Percentiles rank a stretch among this genome's conserved stretches.
phyloP scores from a whole-genome alignment of 2,329 filamentous ascomycete species.

The Hymenoscyphus albidus region DNA sequence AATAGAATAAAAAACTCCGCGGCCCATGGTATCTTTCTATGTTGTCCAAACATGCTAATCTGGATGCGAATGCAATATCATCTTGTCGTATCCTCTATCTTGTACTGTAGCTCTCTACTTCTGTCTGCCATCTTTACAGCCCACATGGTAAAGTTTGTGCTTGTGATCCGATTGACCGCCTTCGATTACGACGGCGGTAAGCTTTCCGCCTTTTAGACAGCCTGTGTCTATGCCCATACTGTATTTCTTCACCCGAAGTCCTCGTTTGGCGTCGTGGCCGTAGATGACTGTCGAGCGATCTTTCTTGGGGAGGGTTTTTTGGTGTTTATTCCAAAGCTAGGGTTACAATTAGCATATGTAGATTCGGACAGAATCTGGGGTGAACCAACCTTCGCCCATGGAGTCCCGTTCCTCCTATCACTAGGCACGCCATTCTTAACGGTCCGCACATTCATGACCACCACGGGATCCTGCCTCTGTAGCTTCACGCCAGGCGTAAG shows the following conservation, averaged over 20 bases:
- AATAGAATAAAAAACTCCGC: background rate
- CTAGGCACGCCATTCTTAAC: conserved; percentile 32
- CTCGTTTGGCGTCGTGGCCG: conserved; percentile 76
- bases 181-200: conserved; percentile 76
- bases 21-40: conserved; percentile 1
- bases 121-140: conserved; percentile 29
- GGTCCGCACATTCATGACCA: conserved; percentile 89
- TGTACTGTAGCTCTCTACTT: background rate
- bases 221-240: conserved; percentile 82
- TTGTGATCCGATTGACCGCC: conserved; percentile 41
- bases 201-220: conserved; percentile 69
- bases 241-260: conserved; percentile 64
- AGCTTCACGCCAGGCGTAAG: conserved; percentile 72
- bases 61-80: background rate
- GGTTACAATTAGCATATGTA: conserved; percentile 17
- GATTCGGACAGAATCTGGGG: background rate
- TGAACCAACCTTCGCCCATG: conserved; percentile 33
- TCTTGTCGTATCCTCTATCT: background rate
- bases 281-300: conserved; percentile 69
- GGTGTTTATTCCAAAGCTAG: conserved; percentile 53
- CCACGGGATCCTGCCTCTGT: conserved; percentile 68
- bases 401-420: conserved; percentile 26
- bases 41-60: background rate
- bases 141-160: conserved; percentile 31
- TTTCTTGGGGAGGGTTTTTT: conserved; percentile 37